Percentiles rank a stretch among this genome's conserved stretches.
phyloP scores from a whole-genome alignment of 2,329 filamentous ascomycete species.

The Huntiella abstrusa region DNA sequence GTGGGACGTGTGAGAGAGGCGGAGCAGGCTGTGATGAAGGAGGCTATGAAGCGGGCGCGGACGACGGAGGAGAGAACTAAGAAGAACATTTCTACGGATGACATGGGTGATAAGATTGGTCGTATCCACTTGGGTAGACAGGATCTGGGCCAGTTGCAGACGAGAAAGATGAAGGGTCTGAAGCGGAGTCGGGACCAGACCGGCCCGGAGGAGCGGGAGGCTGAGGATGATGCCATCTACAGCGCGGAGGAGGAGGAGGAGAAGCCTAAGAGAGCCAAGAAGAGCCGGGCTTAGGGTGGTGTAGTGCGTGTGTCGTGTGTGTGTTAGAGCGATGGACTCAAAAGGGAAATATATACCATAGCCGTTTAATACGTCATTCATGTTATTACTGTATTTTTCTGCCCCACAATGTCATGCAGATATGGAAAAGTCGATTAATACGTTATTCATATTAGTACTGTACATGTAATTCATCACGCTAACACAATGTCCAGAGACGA shows the following conservation, averaged over 20 bases:
- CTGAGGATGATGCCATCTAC: constrained; percentile 21
- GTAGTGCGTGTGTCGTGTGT: not conserved
- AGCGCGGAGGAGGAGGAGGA: constrained; percentile 18
- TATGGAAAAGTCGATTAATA: too few species aligned
- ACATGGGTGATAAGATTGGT: constrained; percentile 91
- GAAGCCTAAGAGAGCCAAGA: constrained; percentile 15
- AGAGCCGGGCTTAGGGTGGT: constrained; percentile 14
- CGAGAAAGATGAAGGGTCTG: constrained; percentile 97
- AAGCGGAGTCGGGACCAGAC: constrained; percentile 59
- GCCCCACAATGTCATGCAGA: too few species aligned
- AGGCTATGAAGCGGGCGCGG: constrained; percentile 74
- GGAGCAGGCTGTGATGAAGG: constrained; percentile 64
- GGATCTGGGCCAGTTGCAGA: constrained; percentile 73
- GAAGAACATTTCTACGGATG: constrained; percentile 89
- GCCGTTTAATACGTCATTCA: too few species aligned
- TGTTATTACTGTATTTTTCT: not conserved
- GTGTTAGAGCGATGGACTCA: too few species aligned
- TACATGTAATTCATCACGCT: not conserved
- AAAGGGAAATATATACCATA: too few species aligned
- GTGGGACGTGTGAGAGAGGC: constrained; percentile 65
- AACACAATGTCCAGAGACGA: too few species aligned
- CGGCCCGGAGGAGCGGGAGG: constrained; percentile 18
- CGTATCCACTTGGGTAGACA: constrained; percentile 82
- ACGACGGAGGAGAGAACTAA: constrained; percentile 58
- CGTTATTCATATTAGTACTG: not conserved